Percentiles rank a stretch among this genome's conserved stretches.
Evolutionary conservation across 441 rosid genomes (phyloP).

Genomic region (Brassica hybrid): DNA sequence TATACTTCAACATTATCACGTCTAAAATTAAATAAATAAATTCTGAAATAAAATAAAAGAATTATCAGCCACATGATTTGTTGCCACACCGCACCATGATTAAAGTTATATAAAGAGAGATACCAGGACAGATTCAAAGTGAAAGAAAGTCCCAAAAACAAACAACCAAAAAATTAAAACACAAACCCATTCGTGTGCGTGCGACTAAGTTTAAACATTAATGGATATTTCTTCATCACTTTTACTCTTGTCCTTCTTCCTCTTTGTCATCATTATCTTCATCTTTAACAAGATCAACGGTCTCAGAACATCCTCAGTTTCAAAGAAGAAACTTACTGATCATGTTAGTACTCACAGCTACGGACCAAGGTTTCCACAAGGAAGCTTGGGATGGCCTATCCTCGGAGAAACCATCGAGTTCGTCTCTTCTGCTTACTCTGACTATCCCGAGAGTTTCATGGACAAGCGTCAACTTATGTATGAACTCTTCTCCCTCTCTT

Average conservation of each 20-base stretch:
- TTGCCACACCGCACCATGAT: conserved; percentile 43
- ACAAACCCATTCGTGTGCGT: conserved; percentile 45
- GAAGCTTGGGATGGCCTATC: conserved; percentile 88
- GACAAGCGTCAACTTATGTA: conserved; percentile 78
- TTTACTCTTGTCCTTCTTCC: conserved; percentile 43
- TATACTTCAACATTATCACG: neutral
- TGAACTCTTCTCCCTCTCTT: conserved; percentile 24
- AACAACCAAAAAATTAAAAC: conserved; percentile 21
- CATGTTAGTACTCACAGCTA: conserved; percentile 6
- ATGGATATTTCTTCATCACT: conserved; percentile 47
- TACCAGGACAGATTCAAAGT: conserved; percentile 40
- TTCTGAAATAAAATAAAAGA: neutral
- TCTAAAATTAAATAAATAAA: neutral
- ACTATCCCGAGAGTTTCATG: conserved; percentile 90
- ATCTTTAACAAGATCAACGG: conserved; percentile 41
- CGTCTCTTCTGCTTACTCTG: conserved; percentile 78
- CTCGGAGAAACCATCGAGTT: conserved; percentile 91
- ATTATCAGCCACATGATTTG: conserved; percentile 43
- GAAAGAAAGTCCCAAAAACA: conserved; percentile 34
- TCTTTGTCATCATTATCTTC: conserved; percentile 45
- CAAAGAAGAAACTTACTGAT: conserved; percentile 23
- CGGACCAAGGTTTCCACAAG: conserved; percentile 59
- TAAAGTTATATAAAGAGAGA: conserved; percentile 43
- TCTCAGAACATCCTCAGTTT: conserved; percentile 35
- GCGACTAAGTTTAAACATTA: conserved; percentile 34